A percentile compares a stretch with the other conserved stretches of the same genome.
These are phyloP conservation scores for Elongisporangium senticosum DNA, from an alignment of 352 stramenopile genomes.

Conservation along the genomic window DNA sequence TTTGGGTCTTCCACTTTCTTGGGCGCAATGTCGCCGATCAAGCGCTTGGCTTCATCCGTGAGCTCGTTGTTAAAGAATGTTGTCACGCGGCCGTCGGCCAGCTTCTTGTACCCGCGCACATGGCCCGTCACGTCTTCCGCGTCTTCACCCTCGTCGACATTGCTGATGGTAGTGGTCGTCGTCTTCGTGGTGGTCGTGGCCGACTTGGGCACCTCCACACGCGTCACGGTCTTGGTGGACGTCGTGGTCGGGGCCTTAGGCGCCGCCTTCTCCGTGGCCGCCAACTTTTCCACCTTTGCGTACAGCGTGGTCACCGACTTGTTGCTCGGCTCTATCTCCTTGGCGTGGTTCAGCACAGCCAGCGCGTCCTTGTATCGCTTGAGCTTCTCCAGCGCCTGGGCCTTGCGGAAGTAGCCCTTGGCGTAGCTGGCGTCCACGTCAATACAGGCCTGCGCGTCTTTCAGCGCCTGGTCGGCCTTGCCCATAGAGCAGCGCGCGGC, in stretches of 20 bases:
- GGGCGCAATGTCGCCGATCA: conserved; percentile 95
- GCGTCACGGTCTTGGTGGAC: conserved; percentile 48
- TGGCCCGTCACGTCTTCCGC: conserved; percentile 33
- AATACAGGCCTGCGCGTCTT: conserved; percentile 67
- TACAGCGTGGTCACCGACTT: conserved; percentile 67
- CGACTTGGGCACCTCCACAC: conserved; percentile 37
- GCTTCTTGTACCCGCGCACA: conserved; percentile 95
- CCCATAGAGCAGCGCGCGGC: conserved; percentile 82
- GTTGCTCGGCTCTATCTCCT: conserved; percentile 60
- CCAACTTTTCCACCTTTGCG: conserved; percentile 50
- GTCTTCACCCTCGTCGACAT: conserved; percentile 60
- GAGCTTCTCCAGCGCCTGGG: conserved; percentile 70
- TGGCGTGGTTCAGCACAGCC: conserved; percentile 51
- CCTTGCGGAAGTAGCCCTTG: conserved; percentile 83
- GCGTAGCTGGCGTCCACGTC: conserved; percentile 51
- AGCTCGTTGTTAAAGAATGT: conserved; percentile 99
- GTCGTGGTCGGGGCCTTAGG: conserved; percentile 14
- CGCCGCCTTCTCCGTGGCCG: conserved; percentile 51
- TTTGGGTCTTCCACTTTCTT: conserved; percentile 76
- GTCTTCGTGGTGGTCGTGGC: conserved; percentile 10
- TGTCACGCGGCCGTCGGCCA: conserved; percentile 95
- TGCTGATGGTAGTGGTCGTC: conserved; percentile 11
- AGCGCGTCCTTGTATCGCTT: conserved; percentile 65
- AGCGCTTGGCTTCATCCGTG: conserved; percentile 93
- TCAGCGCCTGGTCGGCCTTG: conserved; percentile 52